Evolutionary conservation across 768 basidiomycete species (phyloP).

Genomic region (Chalciporus pseudorubinellus): DNA sequence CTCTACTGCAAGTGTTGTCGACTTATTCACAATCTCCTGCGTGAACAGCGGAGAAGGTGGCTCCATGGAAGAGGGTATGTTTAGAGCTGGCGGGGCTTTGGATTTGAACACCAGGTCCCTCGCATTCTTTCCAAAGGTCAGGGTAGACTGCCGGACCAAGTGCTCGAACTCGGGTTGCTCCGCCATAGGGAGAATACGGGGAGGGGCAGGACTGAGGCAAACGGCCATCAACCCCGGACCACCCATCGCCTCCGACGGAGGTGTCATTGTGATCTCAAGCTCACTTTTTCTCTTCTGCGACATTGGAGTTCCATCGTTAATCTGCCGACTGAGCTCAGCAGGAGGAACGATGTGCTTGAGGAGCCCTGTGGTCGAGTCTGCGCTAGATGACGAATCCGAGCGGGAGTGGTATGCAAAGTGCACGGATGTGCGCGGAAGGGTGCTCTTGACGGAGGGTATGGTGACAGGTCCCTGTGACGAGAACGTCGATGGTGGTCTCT

Average conservation of each 20-base stretch:
- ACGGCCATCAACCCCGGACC: constrained; percentile 2
- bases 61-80: background rate
- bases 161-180: background rate
- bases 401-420: constrained; percentile 11
- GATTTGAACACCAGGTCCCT: constrained; percentile 4
- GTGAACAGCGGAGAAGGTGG: background rate
- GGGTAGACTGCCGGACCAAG: background rate
- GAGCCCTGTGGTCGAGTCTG: constrained; percentile 18
- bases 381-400: constrained; percentile 15
- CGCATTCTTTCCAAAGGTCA: background rate
- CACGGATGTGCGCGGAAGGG: background rate
- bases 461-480: background rate
- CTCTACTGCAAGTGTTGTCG: constrained; percentile 5
- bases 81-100: constrained; percentile 11
- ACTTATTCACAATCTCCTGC: constrained; percentile 9
- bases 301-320: constrained; percentile 10
- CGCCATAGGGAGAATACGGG: background rate
- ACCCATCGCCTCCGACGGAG: background rate
- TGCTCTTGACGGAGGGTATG: constrained; percentile 1
- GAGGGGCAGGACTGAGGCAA: background rate
- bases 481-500: background rate
- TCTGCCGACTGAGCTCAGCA: constrained; percentile 12
- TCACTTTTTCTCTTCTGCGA: constrained; percentile 14
- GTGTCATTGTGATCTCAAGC: constrained; percentile 5
- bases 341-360: constrained; percentile 7